Evolutionary conservation across 805 yeast genomes (phyloP).

Genomic region (Yarrowia osloensis): DNA sequence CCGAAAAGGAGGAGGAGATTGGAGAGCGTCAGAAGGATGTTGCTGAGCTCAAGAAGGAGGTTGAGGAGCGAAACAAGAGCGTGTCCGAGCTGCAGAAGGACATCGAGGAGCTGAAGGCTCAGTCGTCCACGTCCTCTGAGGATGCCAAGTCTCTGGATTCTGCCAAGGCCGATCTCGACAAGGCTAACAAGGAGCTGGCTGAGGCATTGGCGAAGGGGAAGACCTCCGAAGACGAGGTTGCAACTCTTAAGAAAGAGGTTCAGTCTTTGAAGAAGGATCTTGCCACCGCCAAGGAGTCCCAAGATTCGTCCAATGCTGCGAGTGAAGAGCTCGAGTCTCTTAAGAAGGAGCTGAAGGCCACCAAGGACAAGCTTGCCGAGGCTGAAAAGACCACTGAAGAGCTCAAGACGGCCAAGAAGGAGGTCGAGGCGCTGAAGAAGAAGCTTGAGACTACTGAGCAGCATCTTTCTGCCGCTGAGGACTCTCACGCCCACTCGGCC

Average conservation of each 20-base stretch:
- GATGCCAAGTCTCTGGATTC: background rate
- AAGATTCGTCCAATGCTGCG: slow-evolving; percentile 32
- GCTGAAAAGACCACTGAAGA: slow-evolving; percentile 33
- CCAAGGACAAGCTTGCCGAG: slow-evolving; percentile 38
- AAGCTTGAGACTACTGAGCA: slow-evolving; percentile 41
- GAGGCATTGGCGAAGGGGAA: background rate
- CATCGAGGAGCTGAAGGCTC: slow-evolving; percentile 1
- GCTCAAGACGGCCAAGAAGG: slow-evolving; percentile 46
- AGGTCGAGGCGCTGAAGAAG: slow-evolving; percentile 47
- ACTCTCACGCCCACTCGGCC: slow-evolving; percentile 42
- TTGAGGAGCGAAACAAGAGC: slow-evolving; percentile 11
- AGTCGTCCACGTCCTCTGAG: background rate
- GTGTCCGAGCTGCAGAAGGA: background rate
- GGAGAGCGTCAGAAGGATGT: slow-evolving; percentile 32
- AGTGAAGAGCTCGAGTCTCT: slow-evolving; percentile 28
- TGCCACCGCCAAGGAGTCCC: slow-evolving; percentile 29
- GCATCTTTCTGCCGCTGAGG: slow-evolving; percentile 19
- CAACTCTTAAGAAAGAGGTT: slow-evolving; percentile 34
- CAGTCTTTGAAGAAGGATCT: slow-evolving; percentile 34
- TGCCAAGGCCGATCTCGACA: slow-evolving; percentile 35
- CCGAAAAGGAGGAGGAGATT: slow-evolving; percentile 35
- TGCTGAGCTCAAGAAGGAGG: slow-evolving; percentile 34
- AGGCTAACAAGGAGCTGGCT: slow-evolving; percentile 33
- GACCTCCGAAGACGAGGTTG: slow-evolving; percentile 2
- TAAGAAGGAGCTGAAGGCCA: slow-evolving; percentile 37